Percentiles rank a stretch among this genome's conserved stretches.
Conservation (phyloP, 163 green algal species). For the Scenedesmus sp. region DNA sequence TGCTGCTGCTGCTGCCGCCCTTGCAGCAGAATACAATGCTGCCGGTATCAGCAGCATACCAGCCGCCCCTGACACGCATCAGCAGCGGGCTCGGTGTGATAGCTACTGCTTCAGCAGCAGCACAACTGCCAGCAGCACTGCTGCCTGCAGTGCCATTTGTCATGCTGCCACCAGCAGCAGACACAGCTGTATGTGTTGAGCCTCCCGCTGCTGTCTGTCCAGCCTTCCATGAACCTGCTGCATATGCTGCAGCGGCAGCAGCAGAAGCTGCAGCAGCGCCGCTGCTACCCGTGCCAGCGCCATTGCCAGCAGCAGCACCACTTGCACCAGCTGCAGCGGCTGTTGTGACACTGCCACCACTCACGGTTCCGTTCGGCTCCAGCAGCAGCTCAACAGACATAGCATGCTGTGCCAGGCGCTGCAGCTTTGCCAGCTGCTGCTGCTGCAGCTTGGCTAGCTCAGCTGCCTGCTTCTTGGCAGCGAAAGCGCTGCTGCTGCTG, state of each 20-base stretch:
- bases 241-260: background rate
- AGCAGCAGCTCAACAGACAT: slow-evolving; percentile 38
- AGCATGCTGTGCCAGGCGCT: background rate
- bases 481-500: background rate
- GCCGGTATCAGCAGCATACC: background rate
- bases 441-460: background rate
- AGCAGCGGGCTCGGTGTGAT: background rate
- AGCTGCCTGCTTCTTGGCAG: slow-evolving; percentile 20
- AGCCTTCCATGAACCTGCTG: background rate
- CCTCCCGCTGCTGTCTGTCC: slow-evolving; percentile 1
- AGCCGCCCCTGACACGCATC: background rate
- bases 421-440: slow-evolving; percentile 28
- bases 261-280: slow-evolving; percentile 5
- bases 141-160: background rate
- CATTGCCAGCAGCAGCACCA: background rate
- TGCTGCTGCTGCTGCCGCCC: slow-evolving; percentile 18
- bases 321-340: background rate
- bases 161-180: background rate
- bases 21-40: background rate
- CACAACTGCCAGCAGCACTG: background rate
- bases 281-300: background rate
- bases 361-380: background rate
- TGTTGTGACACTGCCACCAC: slow-evolving; percentile 4
- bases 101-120: background rate
- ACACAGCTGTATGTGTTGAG: background rate